These are phyloP conservation scores for Ophiostoma populinum DNA, from an alignment of 2,329 filamentous ascomycete genomes.

Conservation along the genomic window DNA sequence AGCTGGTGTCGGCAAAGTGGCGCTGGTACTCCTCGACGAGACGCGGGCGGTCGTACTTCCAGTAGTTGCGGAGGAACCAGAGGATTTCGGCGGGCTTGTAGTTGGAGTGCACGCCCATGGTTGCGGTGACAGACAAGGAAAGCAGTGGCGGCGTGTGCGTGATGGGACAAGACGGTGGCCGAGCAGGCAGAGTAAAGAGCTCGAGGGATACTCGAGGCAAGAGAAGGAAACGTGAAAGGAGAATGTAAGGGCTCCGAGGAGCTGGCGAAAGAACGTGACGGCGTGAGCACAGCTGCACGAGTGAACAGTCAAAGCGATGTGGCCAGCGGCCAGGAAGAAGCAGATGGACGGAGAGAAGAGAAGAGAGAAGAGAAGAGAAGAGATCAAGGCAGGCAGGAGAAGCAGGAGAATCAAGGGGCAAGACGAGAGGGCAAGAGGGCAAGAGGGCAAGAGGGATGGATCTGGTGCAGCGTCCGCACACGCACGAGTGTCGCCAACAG, in stretches of 20 bases:
- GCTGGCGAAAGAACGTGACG: too few species aligned
- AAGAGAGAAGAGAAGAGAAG: not conserved
- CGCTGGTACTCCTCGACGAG: constrained; percentile 6
- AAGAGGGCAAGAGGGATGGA: too few species aligned
- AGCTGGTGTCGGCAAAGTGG: constrained; percentile 7
- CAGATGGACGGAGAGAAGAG: not conserved
- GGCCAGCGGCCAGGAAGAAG: not conserved
- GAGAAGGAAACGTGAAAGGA: too few species aligned
- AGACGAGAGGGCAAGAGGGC: not conserved
- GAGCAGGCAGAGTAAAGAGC: not conserved
- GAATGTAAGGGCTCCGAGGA: too few species aligned
- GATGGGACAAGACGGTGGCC: not conserved
- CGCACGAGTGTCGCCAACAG: too few species aligned
- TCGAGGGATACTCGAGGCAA: too few species aligned
- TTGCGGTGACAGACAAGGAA: not conserved
- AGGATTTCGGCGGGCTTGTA: constrained; percentile 10
- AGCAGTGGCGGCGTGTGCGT: not conserved
- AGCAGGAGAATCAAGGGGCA: not conserved
- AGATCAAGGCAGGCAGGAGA: not conserved
- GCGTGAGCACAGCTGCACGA: too few species aligned
- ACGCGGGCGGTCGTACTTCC: constrained; percentile 7
- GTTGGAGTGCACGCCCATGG: constrained; percentile 10
- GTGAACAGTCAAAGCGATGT: too few species aligned
- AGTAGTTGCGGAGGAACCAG: constrained; percentile 12
- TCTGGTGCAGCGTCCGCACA: too few species aligned